These are phyloP conservation scores for Crataegus laevigata DNA, from an alignment of 306 rosid species.

Conservation along the genomic window DNA sequence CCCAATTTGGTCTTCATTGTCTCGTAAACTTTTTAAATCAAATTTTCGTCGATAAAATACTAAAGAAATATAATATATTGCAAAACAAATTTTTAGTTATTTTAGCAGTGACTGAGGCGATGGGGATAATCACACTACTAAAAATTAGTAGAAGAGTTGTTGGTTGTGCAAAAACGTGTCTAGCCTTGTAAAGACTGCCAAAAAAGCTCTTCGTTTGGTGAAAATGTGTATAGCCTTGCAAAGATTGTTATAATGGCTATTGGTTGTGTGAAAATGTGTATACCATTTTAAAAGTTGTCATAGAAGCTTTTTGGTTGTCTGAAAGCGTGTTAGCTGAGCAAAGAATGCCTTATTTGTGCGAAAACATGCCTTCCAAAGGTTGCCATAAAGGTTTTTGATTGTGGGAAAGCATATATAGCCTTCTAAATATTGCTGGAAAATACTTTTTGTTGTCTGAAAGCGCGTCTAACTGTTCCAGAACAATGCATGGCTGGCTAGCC, in stretches of 20 bases:
- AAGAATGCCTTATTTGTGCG: neutral
- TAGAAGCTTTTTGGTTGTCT: neutral
- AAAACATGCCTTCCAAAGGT: neutral
- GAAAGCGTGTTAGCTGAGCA: too few species aligned
- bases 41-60: neutral
- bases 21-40: neutral
- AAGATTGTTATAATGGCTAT: neutral
- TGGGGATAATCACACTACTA: neutral
- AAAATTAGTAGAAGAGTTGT: too few species aligned
- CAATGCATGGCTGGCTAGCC: rapidly evolving
- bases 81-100: neutral
- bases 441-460: rapidly evolving
- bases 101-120: neutral
- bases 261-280: too few species aligned
- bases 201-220: too few species aligned
- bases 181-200: too few species aligned
- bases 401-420: neutral
- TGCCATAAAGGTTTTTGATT: neutral
- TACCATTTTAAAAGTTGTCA: neutral
- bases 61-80: too few species aligned
- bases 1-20: too few species aligned
- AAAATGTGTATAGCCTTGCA: neutral
- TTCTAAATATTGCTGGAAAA: too few species aligned
- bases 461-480: rapidly evolving
- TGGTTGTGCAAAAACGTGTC: neutral